These are phyloP conservation scores for Cladobotryum mycophilum DNA, from an alignment of 2,329 filamentous ascomycete species.

Conservation along the genomic window DNA sequence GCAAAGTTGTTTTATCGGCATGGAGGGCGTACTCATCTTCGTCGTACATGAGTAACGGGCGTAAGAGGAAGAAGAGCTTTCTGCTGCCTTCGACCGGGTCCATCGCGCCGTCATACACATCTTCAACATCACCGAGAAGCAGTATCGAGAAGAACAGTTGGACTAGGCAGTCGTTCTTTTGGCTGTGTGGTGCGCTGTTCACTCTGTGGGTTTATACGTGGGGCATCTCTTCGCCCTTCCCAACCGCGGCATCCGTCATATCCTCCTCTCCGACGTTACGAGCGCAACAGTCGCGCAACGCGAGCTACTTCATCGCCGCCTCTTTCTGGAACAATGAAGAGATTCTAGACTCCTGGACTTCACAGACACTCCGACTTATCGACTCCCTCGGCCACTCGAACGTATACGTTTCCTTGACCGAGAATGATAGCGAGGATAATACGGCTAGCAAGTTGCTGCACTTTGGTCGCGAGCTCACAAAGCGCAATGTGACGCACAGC, in stretches of 20 bases:
- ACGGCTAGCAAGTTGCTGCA: constrained; percentile 11
- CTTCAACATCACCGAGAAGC: background rate
- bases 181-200: constrained; percentile 8
- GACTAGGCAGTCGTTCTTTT: background rate
- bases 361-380: constrained; percentile 10
- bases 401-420: constrained; percentile 11
- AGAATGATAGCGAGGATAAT: constrained; percentile 12
- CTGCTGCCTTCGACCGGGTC: background rate
- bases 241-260: constrained; percentile 8
- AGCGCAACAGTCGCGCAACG: constrained; percentile 6
- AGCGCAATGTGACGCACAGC: constrained; percentile 8
- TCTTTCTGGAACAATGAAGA: constrained; percentile 11
- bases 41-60: background rate
- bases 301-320: constrained; percentile 13
- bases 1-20: constrained; percentile 2
- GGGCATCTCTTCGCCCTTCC: constrained; percentile 10
- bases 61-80: constrained; percentile 7
- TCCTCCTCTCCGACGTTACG: constrained; percentile 8
- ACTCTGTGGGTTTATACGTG: constrained; percentile 9
- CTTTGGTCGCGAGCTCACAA: constrained; percentile 10
- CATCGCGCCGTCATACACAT: background rate
- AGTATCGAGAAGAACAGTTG: background rate
- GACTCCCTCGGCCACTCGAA: constrained; percentile 10
- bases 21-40: constrained; percentile 6
- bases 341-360: constrained; percentile 9